phyloP scores from a whole-genome alignment of 1,139 yeast species.

The Kurtzmaniella quercitrusa region DNA sequence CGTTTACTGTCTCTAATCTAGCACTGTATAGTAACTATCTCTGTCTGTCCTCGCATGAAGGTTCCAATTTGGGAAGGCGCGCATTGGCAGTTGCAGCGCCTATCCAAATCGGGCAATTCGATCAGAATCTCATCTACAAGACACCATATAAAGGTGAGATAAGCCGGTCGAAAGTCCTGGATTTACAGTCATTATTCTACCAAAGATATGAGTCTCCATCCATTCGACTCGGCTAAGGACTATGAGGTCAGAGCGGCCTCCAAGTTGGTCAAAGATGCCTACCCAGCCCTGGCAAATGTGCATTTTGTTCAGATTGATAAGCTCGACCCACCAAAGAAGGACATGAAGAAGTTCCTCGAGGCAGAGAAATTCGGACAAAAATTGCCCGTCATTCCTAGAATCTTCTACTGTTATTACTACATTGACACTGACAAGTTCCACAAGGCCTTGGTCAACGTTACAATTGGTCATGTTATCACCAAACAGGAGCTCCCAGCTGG shows the following conservation, averaged over 20 bases:
- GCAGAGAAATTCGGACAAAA: conserved; percentile 62
- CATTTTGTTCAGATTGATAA: conserved; percentile 74
- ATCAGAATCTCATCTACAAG: neutral
- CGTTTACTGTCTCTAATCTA: neutral
- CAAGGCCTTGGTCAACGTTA: conserved; percentile 70
- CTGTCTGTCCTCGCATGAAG: neutral
- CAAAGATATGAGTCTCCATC: conserved; percentile 26
- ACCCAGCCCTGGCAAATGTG: conserved; percentile 44
- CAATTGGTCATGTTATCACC: conserved; percentile 60
- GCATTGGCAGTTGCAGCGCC: neutral
- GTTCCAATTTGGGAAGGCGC: neutral
- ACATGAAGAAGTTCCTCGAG: conserved; percentile 63
- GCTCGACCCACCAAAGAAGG: conserved; percentile 78
- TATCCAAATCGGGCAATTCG: neutral
- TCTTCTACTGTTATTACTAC: conserved; percentile 65
- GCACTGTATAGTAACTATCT: neutral
- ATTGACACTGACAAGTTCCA: conserved; percentile 54
- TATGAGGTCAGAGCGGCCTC: conserved; percentile 63
- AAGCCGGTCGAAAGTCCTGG: neutral
- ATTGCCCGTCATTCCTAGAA: conserved; percentile 58
- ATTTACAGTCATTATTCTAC: neutral
- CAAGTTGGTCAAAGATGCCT: conserved; percentile 56
- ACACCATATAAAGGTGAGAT: neutral
- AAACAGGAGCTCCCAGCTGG: conserved; percentile 57
- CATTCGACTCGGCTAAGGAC: conserved; percentile 66